Evolutionary conservation across 1,139 yeast species (phyloP), one percentile per base, ranked within the genome.

Genomic region (Blastobotrys persicus): DNA sequence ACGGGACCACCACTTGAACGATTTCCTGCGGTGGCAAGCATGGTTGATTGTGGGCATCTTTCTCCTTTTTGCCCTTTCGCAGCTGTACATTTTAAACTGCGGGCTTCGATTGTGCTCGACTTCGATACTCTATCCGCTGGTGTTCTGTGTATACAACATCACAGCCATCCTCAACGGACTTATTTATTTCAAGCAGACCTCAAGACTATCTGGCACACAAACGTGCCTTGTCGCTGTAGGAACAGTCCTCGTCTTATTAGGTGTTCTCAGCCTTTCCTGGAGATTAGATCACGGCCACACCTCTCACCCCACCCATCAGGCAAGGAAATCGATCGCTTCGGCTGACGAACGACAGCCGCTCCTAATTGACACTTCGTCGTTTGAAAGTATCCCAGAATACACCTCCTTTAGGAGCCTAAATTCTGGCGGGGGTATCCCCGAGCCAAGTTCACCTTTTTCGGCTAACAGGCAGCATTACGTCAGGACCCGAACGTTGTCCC

Each of bases 101-200:
- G 96, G 95, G 0, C 73, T 89, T 50, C 77, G 83, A 42, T 77
- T 79, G 56, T 78, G 85, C 42, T 81, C 91, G 47, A 88, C 96
- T 0, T 81, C 92, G 6, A 78, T 88, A 12, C 72, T 89, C 37
- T 89, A 88, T 62, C 96, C 96, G 0, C 72, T 89, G 55, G 87
- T 91, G 47, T 89, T 89, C 65, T 84, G 94, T 67, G 81, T 88
- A 40, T 89, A 85, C 73, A 89, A 88, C 67, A 70, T 87, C 49
- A 74, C 80, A 55, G 85, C 87, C 57, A 82, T 88, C 59, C 66
- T 83, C 50, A 89, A 88, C 63, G 92, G 89, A 38, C 67, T 88
- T 51, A 73, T 81, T 2, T 88, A 80, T 61, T 81, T 78, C 64
- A 72, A 81, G 55, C 81, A 79, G 57, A 69, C 79, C 53, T 67